Evolutionary conservation across 768 basidiomycete genomes (phyloP).

Genomic region (Kwoniella sp.): DNA sequence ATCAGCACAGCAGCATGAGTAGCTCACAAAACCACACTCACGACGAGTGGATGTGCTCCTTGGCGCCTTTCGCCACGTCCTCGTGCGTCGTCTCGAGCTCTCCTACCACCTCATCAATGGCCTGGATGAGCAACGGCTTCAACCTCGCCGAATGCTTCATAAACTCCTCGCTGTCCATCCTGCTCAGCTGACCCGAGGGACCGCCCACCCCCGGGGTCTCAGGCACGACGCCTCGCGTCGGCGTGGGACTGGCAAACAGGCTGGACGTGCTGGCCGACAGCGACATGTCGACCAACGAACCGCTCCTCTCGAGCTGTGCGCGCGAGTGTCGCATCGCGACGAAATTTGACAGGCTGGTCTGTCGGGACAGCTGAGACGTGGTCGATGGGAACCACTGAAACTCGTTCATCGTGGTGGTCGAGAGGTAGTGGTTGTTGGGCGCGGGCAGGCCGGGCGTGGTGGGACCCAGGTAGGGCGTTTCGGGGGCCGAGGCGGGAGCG

Average conservation of each 20-base stretch:
- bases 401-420: conserved; percentile 11
- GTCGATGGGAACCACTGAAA: conserved; percentile 21
- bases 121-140: conserved; percentile 93
- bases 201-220: conserved; percentile 8
- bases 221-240: conserved; percentile 1
- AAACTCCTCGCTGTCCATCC: conserved; percentile 43
- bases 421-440: conserved; percentile 41
- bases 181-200: neutral
- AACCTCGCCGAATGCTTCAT: conserved; percentile 52
- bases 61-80: conserved; percentile 86
- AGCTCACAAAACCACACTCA: conserved; percentile 52
- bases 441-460: conserved; percentile 45
- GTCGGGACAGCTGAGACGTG: conserved; percentile 14
- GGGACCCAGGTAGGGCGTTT: conserved; percentile 41
- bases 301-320: conserved; percentile 43
- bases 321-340: conserved; percentile 47
- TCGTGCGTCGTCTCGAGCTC: conserved; percentile 95
- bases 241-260: conserved; percentile 24
- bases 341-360: conserved; percentile 43
- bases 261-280: conserved; percentile 12
- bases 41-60: conserved; percentile 98
- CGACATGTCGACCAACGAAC: conserved; percentile 26
- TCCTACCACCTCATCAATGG: conserved; percentile 91
- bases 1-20: conserved; percentile 1
- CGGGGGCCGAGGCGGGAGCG: conserved; percentile 33